A percentile compares a stretch with the other conserved stretches of the same genome.
Conservation (phyloP, 2,329 filamentous ascomycete genomes). For the Ceratocystis eucalypticola region DNA sequence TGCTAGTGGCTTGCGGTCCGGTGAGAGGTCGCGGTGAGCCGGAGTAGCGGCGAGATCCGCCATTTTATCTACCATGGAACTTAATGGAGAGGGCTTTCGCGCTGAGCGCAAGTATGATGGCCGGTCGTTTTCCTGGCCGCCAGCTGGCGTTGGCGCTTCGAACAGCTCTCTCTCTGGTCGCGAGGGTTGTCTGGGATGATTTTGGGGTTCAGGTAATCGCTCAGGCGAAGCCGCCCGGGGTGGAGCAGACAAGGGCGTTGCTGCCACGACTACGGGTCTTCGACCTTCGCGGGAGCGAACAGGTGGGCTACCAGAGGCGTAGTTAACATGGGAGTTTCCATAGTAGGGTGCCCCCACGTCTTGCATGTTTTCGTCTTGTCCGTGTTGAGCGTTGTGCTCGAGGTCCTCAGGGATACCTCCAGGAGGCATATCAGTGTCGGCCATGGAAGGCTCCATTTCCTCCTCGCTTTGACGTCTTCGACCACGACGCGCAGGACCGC, state of each 20-base stretch:
- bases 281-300: constrained; percentile 32
- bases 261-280: constrained; percentile 20
- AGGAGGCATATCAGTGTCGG: constrained; percentile 28
- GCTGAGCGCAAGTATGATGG: constrained; percentile 47
- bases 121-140: constrained; percentile 77
- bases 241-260: constrained; percentile 43
- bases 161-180: not conserved
- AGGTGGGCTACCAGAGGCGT: constrained; percentile 43
- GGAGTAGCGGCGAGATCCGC: constrained; percentile 9
- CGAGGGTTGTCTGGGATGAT: constrained; percentile 20
- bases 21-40: constrained; percentile 29
- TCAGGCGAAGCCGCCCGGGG: constrained; percentile 37
- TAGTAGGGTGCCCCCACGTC: constrained; percentile 34
- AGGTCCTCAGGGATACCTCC: constrained; percentile 28
- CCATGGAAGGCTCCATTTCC: constrained; percentile 35
- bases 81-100: constrained; percentile 13
- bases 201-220: constrained; percentile 19
- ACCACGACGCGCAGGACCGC: constrained; percentile 65
- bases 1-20: constrained; percentile 43
- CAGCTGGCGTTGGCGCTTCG: constrained; percentile 29
- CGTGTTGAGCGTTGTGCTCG: constrained; percentile 32
- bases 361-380: constrained; percentile 21
- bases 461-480: constrained; percentile 55
- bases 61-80: constrained; percentile 10
- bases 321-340: constrained; percentile 29